phyloP scores from a whole-genome alignment of 345 rosid genomes.

The Populus pruinosa region DNA sequence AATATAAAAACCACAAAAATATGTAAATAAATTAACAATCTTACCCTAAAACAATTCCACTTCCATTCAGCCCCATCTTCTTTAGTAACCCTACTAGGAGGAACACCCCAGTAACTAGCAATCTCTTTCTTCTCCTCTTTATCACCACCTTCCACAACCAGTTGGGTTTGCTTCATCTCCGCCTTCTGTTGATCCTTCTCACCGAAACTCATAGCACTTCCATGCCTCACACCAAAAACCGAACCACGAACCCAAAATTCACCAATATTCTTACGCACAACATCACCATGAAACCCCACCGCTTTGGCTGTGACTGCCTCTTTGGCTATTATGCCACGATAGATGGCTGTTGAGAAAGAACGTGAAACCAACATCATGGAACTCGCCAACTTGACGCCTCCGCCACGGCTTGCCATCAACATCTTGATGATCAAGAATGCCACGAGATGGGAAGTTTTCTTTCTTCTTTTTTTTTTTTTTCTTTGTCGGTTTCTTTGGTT shows the following conservation, averaged over 20 bases:
- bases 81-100: conserved; percentile 46
- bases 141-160: background rate
- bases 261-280: background rate
- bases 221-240: background rate
- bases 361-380: background rate
- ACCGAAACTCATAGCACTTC: background rate
- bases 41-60: conserved; percentile 79
- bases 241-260: background rate
- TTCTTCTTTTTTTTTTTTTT: too few relatives aligned
- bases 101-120: conserved; percentile 74
- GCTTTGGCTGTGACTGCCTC: background rate
- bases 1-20: background rate
- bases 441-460: background rate
- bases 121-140: background rate
- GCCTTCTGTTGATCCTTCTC: background rate
- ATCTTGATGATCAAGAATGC: background rate
- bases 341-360: background rate
- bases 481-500: background rate
- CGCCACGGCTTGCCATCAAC: background rate
- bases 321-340: background rate
- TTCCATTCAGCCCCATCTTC: conserved; percentile 76
- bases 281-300: background rate
- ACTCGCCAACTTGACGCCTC: background rate
- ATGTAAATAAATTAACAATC: background rate
- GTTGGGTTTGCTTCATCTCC: background rate